phyloP scores from a whole-genome alignment of 345 rosid species.

The Lumnitzera littorea region DNA sequence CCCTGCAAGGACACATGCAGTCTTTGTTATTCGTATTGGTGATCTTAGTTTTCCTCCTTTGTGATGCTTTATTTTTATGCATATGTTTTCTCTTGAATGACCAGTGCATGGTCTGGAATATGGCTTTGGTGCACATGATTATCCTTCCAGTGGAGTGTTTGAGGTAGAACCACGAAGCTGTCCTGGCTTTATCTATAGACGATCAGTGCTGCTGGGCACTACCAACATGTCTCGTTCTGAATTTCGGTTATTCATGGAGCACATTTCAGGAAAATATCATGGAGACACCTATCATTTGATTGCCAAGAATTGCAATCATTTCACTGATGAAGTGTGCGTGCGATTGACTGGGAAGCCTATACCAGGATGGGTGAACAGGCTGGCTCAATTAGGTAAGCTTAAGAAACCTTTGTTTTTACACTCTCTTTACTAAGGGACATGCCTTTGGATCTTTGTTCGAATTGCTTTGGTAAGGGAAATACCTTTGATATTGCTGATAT shows the following conservation, averaged over 20 bases:
- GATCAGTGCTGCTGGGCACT: slow-evolving; percentile 68
- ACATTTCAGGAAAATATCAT: slow-evolving; percentile 58
- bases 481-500: not conserved
- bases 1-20: too few relatives aligned
- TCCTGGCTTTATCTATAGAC: slow-evolving; percentile 88
- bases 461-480: slow-evolving; percentile 1
- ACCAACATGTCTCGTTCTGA: slow-evolving; percentile 62
- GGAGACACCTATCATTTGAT: slow-evolving; percentile 94
- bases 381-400: slow-evolving; percentile 75
- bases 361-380: slow-evolving; percentile 94
- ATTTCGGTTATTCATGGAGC: slow-evolving; percentile 73
- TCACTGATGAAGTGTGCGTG: slow-evolving; percentile 67
- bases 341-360: slow-evolving; percentile 73
- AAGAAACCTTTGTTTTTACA: not conserved
- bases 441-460: too few relatives aligned
- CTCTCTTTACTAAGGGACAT: slow-evolving; percentile 8
- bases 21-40: not conserved
- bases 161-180: slow-evolving; percentile 90
- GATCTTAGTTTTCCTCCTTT: not conserved
- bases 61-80: not conserved
- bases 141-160: slow-evolving; percentile 73
- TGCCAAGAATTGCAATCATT: slow-evolving; percentile 98
- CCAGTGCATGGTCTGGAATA: slow-evolving; percentile 81
- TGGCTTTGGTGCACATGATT: slow-evolving; percentile 93
- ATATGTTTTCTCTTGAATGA: slow-evolving; percentile 13